Evolutionary conservation across 441 rosid species (phyloP), one percentile per base, ranked within the genome.

Genomic region (Gossypium laxum): DNA sequence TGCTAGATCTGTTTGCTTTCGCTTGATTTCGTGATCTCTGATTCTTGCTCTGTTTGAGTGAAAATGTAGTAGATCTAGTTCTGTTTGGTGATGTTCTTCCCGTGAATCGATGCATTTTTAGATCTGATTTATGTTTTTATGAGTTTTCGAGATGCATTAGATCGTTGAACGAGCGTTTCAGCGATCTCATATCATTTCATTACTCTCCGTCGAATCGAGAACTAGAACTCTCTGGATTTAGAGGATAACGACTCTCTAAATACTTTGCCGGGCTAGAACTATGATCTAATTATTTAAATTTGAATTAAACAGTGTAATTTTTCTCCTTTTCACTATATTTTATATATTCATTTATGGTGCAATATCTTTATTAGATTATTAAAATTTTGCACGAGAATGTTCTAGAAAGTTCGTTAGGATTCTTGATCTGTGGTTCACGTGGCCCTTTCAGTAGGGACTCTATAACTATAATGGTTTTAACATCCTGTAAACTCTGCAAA

Each of bases 1-100:
- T 38, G 21, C 2, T 59, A 14, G 68, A 71, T 80, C 70, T 70
- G 51, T 7, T 12, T 24, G 30, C 26, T 38, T 30, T 34, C 17
- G 0, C 19, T 3, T 7, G 7, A 22, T 24, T 43, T 21, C 28
- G 18, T 30, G 30, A 26, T 73, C 67, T 80, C 72, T 76, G 58
- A 74, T 70, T 30, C 34, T 30, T 30, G 6, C 6, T 30, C 6
- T 30, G 34, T 30, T 30, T 30, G 5, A 30, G 34, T 30, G 34
- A 30, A 30, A 30, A 30, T 30, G 34, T 30, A 30, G 6, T 30
- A 30, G 66, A 43, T 50, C 59, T 10, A 67, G 18, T 54, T 75
- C 41, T 11, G 2, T 22, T 47, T 55, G 72, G 5, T 59, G 14
- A 1, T 8, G 41, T 51, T 12, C 51, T 38, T 3, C 21, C 59